Base-by-base conservation (phyloP, 1,139 yeast genomes). In the Pneumocystis wakefieldiae region DNA sequence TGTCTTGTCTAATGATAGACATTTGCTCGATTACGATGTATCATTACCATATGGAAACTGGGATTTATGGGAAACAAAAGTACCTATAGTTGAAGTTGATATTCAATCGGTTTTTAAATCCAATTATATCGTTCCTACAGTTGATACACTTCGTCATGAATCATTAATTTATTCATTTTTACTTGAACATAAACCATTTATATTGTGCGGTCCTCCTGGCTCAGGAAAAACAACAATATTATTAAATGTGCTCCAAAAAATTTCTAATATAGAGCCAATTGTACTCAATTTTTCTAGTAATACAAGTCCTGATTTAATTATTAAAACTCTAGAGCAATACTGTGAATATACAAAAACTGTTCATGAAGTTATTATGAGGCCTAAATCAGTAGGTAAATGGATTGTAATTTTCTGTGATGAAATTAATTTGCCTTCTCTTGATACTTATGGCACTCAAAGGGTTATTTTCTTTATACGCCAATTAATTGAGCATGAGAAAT, bases 181-280 rank as follows among this genome's bases (percentile, higher is more conserved):
- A 57, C 77, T 78, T 55, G 82, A 83, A 60, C 86, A 81, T 65
- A 76, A 76, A 61, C 83, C 95, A 0, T 73, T 89, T 32, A 76
- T 92, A 39, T 77, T 92, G 41, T 90, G 96, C 75, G 98, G 98
- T 4, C 97, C 97, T 0, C 97, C 98, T 0, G 98, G 98, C 2
- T 86, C 96, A 0, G 98, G 98, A 67, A 92, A 92, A 71, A 91
- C 97, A 0, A 91, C 91, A 97, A 84, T 92, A 0, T 74, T 92
- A 37, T 79, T 87, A 68, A 83, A 85, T 63, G 84, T 90, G 0
- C 73, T 92, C 59, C 76, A 87, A 61, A 79, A 78, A 63, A 78
- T 85, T 0, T 80, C 84, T 0, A 77, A 79, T 36, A 76, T 83
- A 65, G 87, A 85, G 55, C 76, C 88, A 5, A 78, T 85, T 1